Evolutionary conservation across 805 yeast species (phyloP), one percentile per base, ranked within the genome.

Genomic region (Starmera caribaea): DNA sequence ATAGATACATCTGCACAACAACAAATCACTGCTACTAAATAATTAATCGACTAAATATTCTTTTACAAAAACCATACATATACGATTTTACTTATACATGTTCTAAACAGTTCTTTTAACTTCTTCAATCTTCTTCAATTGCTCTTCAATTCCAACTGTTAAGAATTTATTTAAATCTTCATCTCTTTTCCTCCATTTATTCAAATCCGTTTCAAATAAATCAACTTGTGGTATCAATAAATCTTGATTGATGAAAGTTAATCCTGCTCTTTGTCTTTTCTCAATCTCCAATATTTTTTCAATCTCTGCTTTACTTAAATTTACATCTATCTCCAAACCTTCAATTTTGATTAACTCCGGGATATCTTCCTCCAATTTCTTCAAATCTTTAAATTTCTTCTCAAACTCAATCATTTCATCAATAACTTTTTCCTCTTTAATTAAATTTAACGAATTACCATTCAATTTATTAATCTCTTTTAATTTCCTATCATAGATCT

Each of bases 161-260:
- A 54, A 37, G 40, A 46, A 54, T 32, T 45, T 51, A 35, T 51
- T 48, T 16, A 54, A 32, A 13, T 49, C 49, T 26, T 39, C 46
- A 36, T 54, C 51, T 33, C 45, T 45, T 6, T 38, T 38, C 11
- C 46, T 50, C 48, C 54, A 45, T 35, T 41, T 44, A 26, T 46
- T 55, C 29, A 47, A 47, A n/a, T 40, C 36, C 11, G 21, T 26
- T 14, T 46, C 48, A 15, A 45, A 31, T 5, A 28, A 29, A 27
- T 39, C 39, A 8, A 46, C 41, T 33, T 53, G 45, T 17, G 56
- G 57, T 28, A 42, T 38, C 16, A 41, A 39, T 7, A 45, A 5
- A 32, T 43, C 24, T 10, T 53, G 53, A 37, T 47, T 50, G n/a
- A 43, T 34, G 16, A 44, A 45, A 24, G 41, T 30, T 5, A 49